phyloP scores from a whole-genome alignment of 495 filamentous ascomycete genomes.

The Penicillium coffeae region DNA sequence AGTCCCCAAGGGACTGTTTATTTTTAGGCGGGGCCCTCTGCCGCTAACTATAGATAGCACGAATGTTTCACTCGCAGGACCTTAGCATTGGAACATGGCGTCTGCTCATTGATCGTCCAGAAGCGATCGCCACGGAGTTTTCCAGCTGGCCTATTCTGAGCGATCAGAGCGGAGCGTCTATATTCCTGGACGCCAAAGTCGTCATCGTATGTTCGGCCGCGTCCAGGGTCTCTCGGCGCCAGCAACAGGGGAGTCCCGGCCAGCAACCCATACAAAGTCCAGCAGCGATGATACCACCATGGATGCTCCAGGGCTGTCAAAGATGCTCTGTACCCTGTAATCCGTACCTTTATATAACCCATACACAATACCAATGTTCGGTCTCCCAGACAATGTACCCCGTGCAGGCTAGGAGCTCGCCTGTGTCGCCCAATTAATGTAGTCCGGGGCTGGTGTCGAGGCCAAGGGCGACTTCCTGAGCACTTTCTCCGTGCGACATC shows the following conservation, averaged over 20 bases:
- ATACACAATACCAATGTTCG: background rate
- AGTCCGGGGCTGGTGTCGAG: background rate
- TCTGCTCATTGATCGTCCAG: background rate
- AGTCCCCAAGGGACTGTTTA: slow-evolving; percentile 8
- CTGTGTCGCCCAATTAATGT: background rate
- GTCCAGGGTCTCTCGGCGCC: too few species aligned
- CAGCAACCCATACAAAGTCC: too few species aligned
- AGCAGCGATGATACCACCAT: too few species aligned
- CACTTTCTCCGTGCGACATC: background rate
- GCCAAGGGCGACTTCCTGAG: background rate
- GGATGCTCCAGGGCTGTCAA: too few species aligned
- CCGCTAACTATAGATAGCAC: slow-evolving; percentile 21
- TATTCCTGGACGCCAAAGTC: background rate
- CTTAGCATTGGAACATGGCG: background rate
- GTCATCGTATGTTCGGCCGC: too few species aligned
- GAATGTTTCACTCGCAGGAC: slow-evolving; percentile 17
- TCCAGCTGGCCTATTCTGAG: too few species aligned
- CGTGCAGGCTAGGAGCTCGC: background rate
- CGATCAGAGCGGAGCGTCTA: too few species aligned
- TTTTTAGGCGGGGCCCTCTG: slow-evolving; percentile 15
- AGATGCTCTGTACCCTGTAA: too few species aligned
- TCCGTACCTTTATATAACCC: background rate
- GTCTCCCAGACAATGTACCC: background rate
- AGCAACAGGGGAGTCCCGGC: too few species aligned
- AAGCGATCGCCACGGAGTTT: too few species aligned